Percentiles rank a stretch among this genome's conserved stretches.
Conservation (phyloP, 2,329 filamentous ascomycete species). For the Penicillium sp. region DNA sequence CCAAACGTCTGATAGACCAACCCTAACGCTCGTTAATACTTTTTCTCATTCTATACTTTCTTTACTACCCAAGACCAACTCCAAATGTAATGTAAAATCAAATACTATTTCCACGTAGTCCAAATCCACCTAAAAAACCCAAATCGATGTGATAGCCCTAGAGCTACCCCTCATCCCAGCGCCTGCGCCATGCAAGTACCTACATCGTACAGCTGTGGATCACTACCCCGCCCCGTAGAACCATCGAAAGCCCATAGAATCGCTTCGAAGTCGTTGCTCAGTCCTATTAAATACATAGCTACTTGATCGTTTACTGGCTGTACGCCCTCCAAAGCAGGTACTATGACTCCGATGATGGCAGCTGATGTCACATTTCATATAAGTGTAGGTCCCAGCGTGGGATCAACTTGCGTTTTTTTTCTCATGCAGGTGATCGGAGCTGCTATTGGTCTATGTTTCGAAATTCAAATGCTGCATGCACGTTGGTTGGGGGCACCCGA, state of each 20-base stretch:
- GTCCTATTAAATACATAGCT: too few relatives aligned
- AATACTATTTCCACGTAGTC: slow-evolving; percentile 9
- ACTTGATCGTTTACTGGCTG: not conserved
- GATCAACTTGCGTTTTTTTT: not conserved
- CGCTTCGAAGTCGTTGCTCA: not conserved
- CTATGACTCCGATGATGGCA: not conserved
- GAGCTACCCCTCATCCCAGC: slow-evolving; percentile 3
- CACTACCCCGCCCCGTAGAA: slow-evolving; percentile 4
- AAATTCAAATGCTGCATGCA: slow-evolving; percentile 1
- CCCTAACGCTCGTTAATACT: slow-evolving; percentile 5
- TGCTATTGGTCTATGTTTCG: not conserved
- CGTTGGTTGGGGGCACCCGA: slow-evolving; percentile 6
- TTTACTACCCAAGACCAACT: not conserved
- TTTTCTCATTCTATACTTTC: not conserved
- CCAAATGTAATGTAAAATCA: not conserved
- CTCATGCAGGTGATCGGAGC: not conserved
- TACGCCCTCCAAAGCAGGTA: not conserved
- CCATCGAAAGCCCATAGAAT: not conserved
- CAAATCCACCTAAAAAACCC: not conserved
- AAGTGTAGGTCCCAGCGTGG: not conserved
- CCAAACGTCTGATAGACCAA: slow-evolving; percentile 22
- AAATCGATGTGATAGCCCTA: slow-evolving; percentile 9
- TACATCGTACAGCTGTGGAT: slow-evolving; percentile 5
- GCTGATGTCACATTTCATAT: slow-evolving; percentile 7
- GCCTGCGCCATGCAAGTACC: not conserved